phyloP scores from a whole-genome alignment of 306 rosid genomes.

The Bauhinia variegata region DNA sequence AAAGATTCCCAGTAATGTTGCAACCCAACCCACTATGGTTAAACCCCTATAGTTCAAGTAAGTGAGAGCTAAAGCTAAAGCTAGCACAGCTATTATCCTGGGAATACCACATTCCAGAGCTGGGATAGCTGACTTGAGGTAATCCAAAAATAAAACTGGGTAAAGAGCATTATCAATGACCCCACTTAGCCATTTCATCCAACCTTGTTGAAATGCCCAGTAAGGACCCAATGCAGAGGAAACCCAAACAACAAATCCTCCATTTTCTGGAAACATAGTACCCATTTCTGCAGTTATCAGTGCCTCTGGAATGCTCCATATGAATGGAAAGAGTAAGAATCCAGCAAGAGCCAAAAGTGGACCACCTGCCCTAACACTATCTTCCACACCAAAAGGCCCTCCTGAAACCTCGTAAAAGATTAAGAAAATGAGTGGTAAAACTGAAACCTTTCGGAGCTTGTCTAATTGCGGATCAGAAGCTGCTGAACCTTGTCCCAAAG shows the following conservation, averaged over 20 bases:
- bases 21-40: slow-evolving; percentile 68
- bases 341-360: slow-evolving; percentile 63
- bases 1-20: slow-evolving; percentile 59
- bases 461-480: slow-evolving; percentile 27
- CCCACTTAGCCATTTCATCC: slow-evolving; percentile 78
- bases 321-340: slow-evolving; percentile 53
- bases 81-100: slow-evolving; percentile 46
- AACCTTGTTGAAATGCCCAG: slow-evolving; percentile 76
- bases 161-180: slow-evolving; percentile 72
- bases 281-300: slow-evolving; percentile 72
- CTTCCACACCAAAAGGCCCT: slow-evolving; percentile 72
- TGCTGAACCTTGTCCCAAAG: slow-evolving; percentile 27
- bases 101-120: slow-evolving; percentile 55
- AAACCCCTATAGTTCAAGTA: slow-evolving; percentile 70
- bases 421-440: slow-evolving; percentile 51
- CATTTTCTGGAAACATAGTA: slow-evolving; percentile 71
- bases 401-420: slow-evolving; percentile 77
- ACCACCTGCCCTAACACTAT: slow-evolving; percentile 65
- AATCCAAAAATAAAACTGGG: slow-evolving; percentile 66
- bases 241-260: slow-evolving; percentile 76
- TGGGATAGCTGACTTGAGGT: slow-evolving; percentile 61
- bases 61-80: slow-evolving; percentile 54
- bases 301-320: slow-evolving; percentile 78
- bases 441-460: slow-evolving; percentile 32
- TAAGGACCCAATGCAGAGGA: slow-evolving; percentile 69